Evolutionary conservation across 2,329 filamentous ascomycete genomes (phyloP), one percentile per base, ranked within the genome.

Genomic region (Fulvia fulva): DNA sequence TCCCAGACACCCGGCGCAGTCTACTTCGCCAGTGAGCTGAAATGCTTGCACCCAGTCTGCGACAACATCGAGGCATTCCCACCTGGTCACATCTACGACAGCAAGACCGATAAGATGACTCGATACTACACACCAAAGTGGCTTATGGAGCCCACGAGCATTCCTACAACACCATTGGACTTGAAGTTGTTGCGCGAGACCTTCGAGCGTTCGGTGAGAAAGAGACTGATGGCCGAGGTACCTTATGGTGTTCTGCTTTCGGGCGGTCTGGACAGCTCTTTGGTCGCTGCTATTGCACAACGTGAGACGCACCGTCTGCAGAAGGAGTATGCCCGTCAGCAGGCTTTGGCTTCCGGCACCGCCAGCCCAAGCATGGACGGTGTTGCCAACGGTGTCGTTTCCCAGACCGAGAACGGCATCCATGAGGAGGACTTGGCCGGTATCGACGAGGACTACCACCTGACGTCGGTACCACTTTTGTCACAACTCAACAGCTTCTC

Each of bases 401-500:
- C 53, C 67, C 70, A 21, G 68, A 73, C 32, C 75, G 44, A 19
- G 21, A 77, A 55, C 52, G 82, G 87, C 64, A 52, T 32, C 22
- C 79, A 78, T 55, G 83, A 83, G 61, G 86, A 88, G 70, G 85
- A 90, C 51, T 83, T 97, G 49, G 93, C 97, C 59, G 94, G 94
- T 70, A 95, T 99, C 68, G 94, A 97, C 70, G 92, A 96, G 72
- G 85, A 93, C 59, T 88, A 96, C 80, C 85, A 93, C 71, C 80
- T 97, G 61, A 91, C 88, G 51, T 96, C 92, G 14, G 85, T 96
- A 63, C 94, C 92, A 56, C 90, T 94, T 70, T 86, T 97, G 55
- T 91, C 93, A 34, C 90, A 97, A 76, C 86, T 99, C 76, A 95
- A 97, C 85, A 97, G 92, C 16, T 99, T 99, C 83, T 99, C 94